phyloP scores from a whole-genome alignment of 2,329 filamentous ascomycete genomes.

The Fusarium oxysporum region DNA sequence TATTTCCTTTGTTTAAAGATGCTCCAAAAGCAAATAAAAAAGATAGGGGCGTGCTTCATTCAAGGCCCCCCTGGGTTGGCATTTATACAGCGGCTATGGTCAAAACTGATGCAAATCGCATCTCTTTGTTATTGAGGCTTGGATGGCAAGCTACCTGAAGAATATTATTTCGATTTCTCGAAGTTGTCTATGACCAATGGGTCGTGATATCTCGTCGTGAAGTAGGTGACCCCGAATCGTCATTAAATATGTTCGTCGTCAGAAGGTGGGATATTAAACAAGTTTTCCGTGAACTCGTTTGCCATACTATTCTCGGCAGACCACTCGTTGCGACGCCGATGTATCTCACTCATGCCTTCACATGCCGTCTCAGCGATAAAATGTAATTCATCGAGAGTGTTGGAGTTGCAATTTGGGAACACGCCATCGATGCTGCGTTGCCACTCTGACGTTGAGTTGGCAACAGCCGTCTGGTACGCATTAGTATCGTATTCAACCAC shows the following conservation, averaged over 20 bases:
- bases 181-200: slow-evolving; percentile 4
- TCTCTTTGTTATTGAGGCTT: slow-evolving; percentile 37
- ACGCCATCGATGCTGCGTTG: slow-evolving; percentile 57
- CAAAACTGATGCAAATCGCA: slow-evolving; percentile 27
- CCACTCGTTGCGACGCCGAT: slow-evolving; percentile 51
- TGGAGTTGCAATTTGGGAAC: slow-evolving; percentile 58
- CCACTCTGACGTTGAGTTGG: slow-evolving; percentile 56
- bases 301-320: slow-evolving; percentile 46
- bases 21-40: slow-evolving; percentile 31
- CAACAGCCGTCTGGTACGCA: slow-evolving; percentile 53
- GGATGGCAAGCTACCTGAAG: slow-evolving; percentile 36
- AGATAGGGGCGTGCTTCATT: slow-evolving; percentile 14
- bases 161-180: slow-evolving; percentile 27
- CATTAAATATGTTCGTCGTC: slow-evolving; percentile 28
- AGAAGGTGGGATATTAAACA: slow-evolving; percentile 32
- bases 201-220: slow-evolving; percentile 5
- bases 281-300: slow-evolving; percentile 49
- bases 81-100: slow-evolving; percentile 37
- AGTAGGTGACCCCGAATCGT: not conserved
- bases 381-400: slow-evolving; percentile 58
- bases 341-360: slow-evolving; percentile 57
- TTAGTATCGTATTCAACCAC: slow-evolving; percentile 53
- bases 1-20: slow-evolving; percentile 22
- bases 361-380: slow-evolving; percentile 58
- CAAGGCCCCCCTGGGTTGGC: slow-evolving; percentile 16